Evolutionary conservation across 228 moss, liverwort and hornwort species (phyloP), one percentile per base, ranked within the genome.

Genomic region (Sphagnum fallax): DNA sequence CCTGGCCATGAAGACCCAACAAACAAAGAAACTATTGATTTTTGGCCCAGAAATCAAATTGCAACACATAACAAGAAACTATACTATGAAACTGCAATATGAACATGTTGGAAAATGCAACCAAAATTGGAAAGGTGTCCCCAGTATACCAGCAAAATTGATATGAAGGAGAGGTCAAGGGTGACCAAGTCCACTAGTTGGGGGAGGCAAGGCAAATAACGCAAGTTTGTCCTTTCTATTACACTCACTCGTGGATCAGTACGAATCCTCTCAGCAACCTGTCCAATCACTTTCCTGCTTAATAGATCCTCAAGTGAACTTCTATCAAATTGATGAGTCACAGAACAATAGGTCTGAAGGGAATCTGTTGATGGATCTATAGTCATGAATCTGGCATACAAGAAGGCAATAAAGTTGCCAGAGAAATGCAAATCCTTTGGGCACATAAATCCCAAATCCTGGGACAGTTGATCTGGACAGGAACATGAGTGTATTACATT

Each of bases 221-320:
- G 90, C 71, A 97, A 66, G 74, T 97, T 97, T 47, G 97, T 97
- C 70, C 93, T 91, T 84, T 97, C 97, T 68, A 97, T 93, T 10
- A 97, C 86, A 74, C 79, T 85, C 49, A 93, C 93, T 65, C 93
- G 88, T 69, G 76, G 58, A 53, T 97, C 91, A 61, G 75, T 75
- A 65, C 93, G 97, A 74, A 97, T 89, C 79, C 86, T 97, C 75
- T 97, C 93, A 58, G 97, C 91, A 76, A 97, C 97, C 83, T 86
- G 71, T 15, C 61, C 68, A 70, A 70, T 76, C 16, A 61, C 49
- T n/a, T 32, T 32, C 3, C 10, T 4, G 1, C 58, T 14, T 50
- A 11, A 68, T 10, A 68, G 53, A 48, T 16, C 18, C 47, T 57
- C 6, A 48, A 51, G 6, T 47, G 55, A 70, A 70, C 16, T 64